Evolutionary conservation across 2,329 filamentous ascomycete species (phyloP).

Genomic region (Diaporthe sp.): DNA sequence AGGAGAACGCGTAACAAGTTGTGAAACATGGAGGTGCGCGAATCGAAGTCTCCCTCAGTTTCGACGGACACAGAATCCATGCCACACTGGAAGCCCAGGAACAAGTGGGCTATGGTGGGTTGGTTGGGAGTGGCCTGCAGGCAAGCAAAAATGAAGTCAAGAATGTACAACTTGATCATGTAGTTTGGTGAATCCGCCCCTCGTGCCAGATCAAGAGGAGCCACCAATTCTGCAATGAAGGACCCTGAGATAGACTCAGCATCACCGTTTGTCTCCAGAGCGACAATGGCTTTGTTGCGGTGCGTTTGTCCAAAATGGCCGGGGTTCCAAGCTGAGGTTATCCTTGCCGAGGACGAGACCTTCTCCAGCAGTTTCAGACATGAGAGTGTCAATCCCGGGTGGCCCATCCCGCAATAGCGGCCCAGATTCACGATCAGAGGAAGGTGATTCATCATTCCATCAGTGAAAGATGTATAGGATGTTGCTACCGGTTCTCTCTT

Average conservation of each 20-base stretch:
- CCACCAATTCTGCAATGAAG: conserved; percentile 76
- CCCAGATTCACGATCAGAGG: conserved; percentile 85
- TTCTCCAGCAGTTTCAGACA: conserved; percentile 88
- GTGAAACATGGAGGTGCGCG: conserved; percentile 85
- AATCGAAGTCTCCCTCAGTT: conserved; percentile 77
- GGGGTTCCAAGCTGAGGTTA: conserved; percentile 77
- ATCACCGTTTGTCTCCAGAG: conserved; percentile 86
- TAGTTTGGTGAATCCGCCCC: conserved; percentile 80
- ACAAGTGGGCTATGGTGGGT: conserved; percentile 89
- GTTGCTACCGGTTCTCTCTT: conserved; percentile 76
- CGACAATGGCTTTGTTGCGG: conserved; percentile 87
- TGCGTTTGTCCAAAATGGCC: conserved; percentile 71
- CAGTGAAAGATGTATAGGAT: conserved; percentile 89
- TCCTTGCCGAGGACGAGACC: conserved; percentile 84
- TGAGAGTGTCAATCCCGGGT: conserved; percentile 82
- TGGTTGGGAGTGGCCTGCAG: conserved; percentile 79
- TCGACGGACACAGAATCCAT: conserved; percentile 78
- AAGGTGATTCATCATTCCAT: conserved; percentile 86
- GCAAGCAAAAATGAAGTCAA: conserved; percentile 88
- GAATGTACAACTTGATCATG: conserved; percentile 83
- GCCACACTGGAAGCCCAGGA: conserved; percentile 88
- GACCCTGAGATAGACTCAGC: conserved; percentile 83
- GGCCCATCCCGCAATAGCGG: conserved; percentile 86
- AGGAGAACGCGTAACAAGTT: conserved; percentile 79
- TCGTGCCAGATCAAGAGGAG: conserved; percentile 78